Conservation (phyloP, 1,139 yeast genomes). For the Saccharomycopsis hybrid region DNA sequence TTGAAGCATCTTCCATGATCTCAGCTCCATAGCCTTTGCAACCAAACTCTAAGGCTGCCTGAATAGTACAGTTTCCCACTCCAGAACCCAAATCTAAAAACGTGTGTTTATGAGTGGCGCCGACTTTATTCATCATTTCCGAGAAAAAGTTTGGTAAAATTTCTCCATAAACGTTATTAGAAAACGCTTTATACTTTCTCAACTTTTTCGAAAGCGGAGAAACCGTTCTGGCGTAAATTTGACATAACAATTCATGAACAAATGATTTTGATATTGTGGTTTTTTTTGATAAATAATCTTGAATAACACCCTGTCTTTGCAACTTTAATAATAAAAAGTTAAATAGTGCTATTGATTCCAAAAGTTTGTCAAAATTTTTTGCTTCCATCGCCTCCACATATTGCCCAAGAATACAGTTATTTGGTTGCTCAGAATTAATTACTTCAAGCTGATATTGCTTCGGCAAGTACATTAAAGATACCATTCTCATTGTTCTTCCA, state of each 20-base stretch:
- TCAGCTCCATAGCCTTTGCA: conserved; percentile 87
- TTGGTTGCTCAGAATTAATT: conserved; percentile 34
- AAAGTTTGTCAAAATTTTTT: conserved; percentile 31
- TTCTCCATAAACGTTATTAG: conserved; percentile 91
- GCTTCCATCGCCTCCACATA: conserved; percentile 37
- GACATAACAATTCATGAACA: conserved; percentile 62
- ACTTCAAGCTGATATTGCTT: conserved; percentile 27
- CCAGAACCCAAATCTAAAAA: conserved; percentile 91
- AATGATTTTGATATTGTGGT: conserved; percentile 47
- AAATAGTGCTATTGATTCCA: conserved; percentile 34
- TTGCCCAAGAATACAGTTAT: conserved; percentile 39
- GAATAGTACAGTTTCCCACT: conserved; percentile 86
- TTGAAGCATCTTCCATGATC: conserved; percentile 76
- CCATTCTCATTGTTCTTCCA: conserved; percentile 49
- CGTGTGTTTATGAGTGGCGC: conserved; percentile 39
- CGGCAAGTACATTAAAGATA: conserved; percentile 41
- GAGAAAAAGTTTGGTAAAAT: conserved; percentile 72
- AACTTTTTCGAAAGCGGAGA: conserved; percentile 65
- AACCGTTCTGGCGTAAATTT: conserved; percentile 71
- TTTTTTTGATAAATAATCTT: conserved; percentile 23
- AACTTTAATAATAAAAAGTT: conserved; percentile 34
- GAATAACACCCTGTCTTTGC: conserved; percentile 26
- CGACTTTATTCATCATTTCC: conserved; percentile 60
- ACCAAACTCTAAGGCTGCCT: conserved; percentile 84
- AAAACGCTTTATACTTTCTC: conserved; percentile 73